Evolutionary conservation across 495 filamentous ascomycete genomes (phyloP), one percentile per base, ranked within the genome.

Genomic region (Penicillium argentinense): DNA sequence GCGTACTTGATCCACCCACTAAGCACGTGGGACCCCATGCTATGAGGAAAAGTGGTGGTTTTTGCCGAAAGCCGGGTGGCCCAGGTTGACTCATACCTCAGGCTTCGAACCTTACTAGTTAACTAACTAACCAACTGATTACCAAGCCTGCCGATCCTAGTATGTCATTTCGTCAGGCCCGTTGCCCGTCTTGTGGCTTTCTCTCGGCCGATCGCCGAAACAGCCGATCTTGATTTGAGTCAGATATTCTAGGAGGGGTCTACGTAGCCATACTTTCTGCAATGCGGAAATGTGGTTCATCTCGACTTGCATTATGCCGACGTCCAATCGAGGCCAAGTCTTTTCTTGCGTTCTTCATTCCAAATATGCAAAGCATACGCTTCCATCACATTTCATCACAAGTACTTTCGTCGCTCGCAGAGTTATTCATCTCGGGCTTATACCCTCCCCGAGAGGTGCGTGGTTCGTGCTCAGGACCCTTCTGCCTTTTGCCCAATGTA

Each of bases 51-150:
- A 47, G 30, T 49, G 25, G 26, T 26, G 12, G 25, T 14, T 45
- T 41, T 12, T 39, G 12, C 52, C 37, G 33, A 39, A 14, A 5
- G 14, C 26, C 4, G 27, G 7, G 14, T 39, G 28, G 7, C 18
- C 26, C 22, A 43, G 56, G 28, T 53, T 59, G 59, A 56, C 39
- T 51, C 39, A 47, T 22, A 51, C 39, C 24, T 22, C 19, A 41
- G 26, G 12, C 51, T 33, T 16, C 44, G 36, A 26, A 47, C n/a
- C n/a, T n/a, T n/a, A n/a, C n/a, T n/a, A n/a, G n/a, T n/a, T n/a
- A n/a, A n/a, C n/a, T n/a, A n/a, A n/a, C n/a, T n/a, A n/a, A n/a
- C n/a, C n/a, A n/a, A n/a, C 33, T 21, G 33, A 12, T 36, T 21
- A 21, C 6, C 17, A 18, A 21, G 2, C 18, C 17, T n/a, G 17